These are phyloP conservation scores for Brassica carinata DNA, from an alignment of 345 rosid species.

Conservation along the genomic window DNA sequence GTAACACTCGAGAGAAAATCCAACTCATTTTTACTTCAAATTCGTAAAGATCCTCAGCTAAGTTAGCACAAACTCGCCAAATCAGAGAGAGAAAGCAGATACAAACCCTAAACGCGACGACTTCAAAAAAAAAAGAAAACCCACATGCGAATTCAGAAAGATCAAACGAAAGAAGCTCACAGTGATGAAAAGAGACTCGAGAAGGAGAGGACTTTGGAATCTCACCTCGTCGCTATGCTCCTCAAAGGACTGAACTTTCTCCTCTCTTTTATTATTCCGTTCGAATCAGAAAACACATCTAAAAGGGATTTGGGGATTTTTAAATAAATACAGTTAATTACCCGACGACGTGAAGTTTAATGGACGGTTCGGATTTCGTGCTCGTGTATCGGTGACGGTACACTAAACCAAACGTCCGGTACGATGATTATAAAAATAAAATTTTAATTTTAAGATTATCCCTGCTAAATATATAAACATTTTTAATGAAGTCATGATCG, in stretches of 20 bases:
- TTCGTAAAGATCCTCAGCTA: conserved; percentile 11
- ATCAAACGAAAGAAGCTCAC: conserved; percentile 12
- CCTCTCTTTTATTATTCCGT: neutral
- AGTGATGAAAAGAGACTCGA: conserved; percentile 15
- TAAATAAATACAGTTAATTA: conserved; percentile 53
- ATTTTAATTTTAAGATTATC: no score
- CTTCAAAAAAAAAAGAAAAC: neutral
- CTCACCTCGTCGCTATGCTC: conserved; percentile 30
- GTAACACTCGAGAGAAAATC: conserved; percentile 5
- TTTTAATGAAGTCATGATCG: no score
- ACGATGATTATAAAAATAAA: no score
- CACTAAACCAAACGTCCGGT: no score
- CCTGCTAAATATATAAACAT: no score
- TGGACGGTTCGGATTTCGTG: conserved; percentile 50
- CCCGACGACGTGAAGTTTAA: conserved; percentile 5
- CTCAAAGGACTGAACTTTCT: conserved; percentile 13
- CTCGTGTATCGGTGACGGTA: conserved; percentile 27
- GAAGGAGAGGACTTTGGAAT: conserved; percentile 37
- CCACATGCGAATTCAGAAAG: neutral
- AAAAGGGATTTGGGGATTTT: conserved; percentile 43
- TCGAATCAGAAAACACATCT: no score
- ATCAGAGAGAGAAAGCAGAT: neutral
- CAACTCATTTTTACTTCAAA: neutral
- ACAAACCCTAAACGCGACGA: conserved; percentile 32
- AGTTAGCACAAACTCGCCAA: conserved; percentile 14